phyloP scores from a whole-genome alignment of 169 alveolate species.

The Eimeria praecox region DNA sequence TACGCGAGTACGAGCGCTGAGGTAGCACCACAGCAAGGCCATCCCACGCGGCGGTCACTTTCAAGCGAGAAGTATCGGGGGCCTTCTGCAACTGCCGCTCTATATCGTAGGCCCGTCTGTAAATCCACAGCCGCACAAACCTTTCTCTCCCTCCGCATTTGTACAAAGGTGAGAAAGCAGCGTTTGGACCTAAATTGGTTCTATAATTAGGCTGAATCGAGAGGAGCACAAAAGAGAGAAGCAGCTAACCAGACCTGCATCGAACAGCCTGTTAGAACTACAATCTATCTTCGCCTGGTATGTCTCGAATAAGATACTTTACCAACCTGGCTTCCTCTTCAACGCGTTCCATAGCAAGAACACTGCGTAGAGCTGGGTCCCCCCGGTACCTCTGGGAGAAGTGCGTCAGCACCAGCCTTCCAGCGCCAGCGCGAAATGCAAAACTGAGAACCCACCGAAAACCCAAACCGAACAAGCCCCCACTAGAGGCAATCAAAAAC shows the following conservation, averaged over 20 bases:
- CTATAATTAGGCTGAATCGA: not conserved
- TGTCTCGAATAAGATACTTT: not conserved
- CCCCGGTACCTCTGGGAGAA: slow-evolving; percentile 88
- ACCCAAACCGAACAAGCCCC: not conserved
- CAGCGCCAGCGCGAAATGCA: slow-evolving; percentile 85
- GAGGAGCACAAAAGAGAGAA: not conserved
- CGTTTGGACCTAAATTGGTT: not conserved
- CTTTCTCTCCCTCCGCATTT: not conserved
- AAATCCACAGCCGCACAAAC: not conserved
- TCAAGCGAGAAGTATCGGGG: not conserved
- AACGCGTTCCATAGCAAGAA: slow-evolving; percentile 81
- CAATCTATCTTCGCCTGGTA: not conserved
- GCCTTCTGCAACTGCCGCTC: slow-evolving; percentile 65
- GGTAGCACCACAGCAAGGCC: slow-evolving; percentile 66
- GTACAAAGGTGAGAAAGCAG: not conserved
- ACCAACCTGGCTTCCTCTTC: slow-evolving; percentile 85
- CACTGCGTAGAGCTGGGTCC: slow-evolving; percentile 84
- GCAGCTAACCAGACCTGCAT: not conserved
- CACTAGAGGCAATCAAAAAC: not conserved
- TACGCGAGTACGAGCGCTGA: slow-evolving; percentile 28
- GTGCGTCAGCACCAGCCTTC: slow-evolving; percentile 87
- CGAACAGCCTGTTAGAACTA: not conserved
- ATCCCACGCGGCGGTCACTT: slow-evolving; percentile 75
- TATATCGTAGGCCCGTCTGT: slow-evolving; percentile 72
- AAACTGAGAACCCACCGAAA: slow-evolving; percentile 69